Evolutionary conservation across 306 rosid genomes (phyloP).

Genomic region (Clitoria ternatea): DNA sequence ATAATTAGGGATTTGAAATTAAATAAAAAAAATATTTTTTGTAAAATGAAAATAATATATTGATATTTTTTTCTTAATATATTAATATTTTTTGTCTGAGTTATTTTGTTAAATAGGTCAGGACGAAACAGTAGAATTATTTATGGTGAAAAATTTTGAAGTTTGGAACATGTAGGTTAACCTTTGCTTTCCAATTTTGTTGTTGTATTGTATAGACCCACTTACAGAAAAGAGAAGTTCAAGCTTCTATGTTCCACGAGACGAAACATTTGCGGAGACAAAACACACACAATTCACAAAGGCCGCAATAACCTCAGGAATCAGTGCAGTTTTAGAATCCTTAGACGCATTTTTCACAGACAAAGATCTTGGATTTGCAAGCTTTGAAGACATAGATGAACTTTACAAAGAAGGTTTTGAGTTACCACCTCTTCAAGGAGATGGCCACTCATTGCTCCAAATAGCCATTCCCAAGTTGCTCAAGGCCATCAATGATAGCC

Average conservation of each 20-base stretch:
- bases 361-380: constrained; percentile 28
- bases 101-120: too few relatives aligned
- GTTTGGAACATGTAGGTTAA: too few relatives aligned
- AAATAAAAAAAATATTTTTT: too few relatives aligned
- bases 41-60: too few relatives aligned
- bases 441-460: constrained; percentile 12
- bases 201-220: constrained; percentile 30
- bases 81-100: too few relatives aligned
- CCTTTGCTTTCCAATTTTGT: too few relatives aligned
- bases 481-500: constrained; percentile 17
- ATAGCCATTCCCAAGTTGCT: constrained; percentile 32
- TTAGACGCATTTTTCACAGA: constrained; percentile 27
- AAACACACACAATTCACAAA: constrained; percentile 35
- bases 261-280: constrained; percentile 43
- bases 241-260: constrained; percentile 48
- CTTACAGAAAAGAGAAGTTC: constrained; percentile 26
- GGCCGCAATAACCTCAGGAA: constrained; percentile 26
- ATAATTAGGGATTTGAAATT: too few relatives aligned
- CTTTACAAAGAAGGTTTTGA: constrained; percentile 43
- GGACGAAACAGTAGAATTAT: too few relatives aligned
- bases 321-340: constrained; percentile 32
- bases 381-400: constrained; percentile 41
- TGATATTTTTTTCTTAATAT: too few relatives aligned
- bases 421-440: constrained; percentile 16
- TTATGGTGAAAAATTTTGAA: too few relatives aligned